Evolutionary conservation across 306 rosid species (phyloP), one percentile per base, ranked within the genome.

Genomic region (Myrica gale): DNA sequence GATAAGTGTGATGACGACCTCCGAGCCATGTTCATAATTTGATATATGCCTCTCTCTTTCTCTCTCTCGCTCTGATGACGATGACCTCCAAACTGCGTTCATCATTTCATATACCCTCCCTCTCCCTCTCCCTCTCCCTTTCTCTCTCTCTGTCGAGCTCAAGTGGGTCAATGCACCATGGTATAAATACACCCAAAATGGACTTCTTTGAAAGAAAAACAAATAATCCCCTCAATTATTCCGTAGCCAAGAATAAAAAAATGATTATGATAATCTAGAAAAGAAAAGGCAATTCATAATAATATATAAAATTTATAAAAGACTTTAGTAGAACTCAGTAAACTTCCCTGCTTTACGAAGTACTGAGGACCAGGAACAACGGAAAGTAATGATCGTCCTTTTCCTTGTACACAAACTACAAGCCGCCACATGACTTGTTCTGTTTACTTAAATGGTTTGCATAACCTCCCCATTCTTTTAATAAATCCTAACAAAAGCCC

Each of bases 151-250:
- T 73, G 52, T 37, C 41, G 39, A 12, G 57, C 63, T 68, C 57
- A 65, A 73, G 83, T 80, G 88, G 89, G 99, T 92, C 97, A 95
- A 92, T 92, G 92, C 82, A 56, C 79, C 79, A 76, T 62, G 88
- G 75, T 88, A 84, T 87, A 88, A 88, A 89, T 90, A 88, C 88
- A 85, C 80, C 87, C 88, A 89, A 90, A 89, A 65, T 84, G 85
- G 85, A 79, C 85, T 88, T 89, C 87, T 37, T 85, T 48, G 65
- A 71, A 47, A 57, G 69, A 78, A 74, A 85, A 74, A 63, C 50
- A 72, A 61, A 44, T 57, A 83, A 82, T 76, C 84, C 57, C 85
- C 89, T 83, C 93, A 90, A 88, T 89, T 85, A 89, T 90, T 92
- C 89, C 83, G 76, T 62, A 50, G 74, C 81, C 77, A 78, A 74